These are phyloP conservation scores for Monosporozyma aquatica DNA, from an alignment of 805 yeast species.

Conservation along the genomic window DNA sequence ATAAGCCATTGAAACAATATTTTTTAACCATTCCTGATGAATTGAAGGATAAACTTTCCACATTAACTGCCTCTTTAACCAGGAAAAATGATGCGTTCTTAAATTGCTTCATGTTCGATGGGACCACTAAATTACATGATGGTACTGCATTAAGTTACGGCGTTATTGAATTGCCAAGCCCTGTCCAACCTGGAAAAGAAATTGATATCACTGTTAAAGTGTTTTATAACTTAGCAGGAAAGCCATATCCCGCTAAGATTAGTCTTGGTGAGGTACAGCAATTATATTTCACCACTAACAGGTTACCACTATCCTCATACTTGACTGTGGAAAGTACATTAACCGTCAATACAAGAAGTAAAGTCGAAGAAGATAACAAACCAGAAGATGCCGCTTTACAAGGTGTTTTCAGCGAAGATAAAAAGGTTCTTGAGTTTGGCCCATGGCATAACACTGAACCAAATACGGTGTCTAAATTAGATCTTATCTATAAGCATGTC, in stretches of 20 bases:
- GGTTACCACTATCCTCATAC: conserved; percentile 56
- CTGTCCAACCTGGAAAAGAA: conserved; percentile 55
- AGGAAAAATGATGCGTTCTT: conserved; percentile 18
- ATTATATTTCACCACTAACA: conserved; percentile 44
- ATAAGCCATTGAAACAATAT: conserved; percentile 47
- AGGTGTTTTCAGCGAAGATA: conserved; percentile 19
- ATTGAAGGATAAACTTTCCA: conserved; percentile 34
- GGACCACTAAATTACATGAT: conserved; percentile 17
- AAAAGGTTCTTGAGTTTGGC: conserved; percentile 34
- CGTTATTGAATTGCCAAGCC: conserved; percentile 46
- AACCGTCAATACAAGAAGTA: conserved; percentile 36
- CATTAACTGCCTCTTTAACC: conserved; percentile 35
- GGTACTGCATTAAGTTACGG: conserved; percentile 34
- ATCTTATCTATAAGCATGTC: conserved; percentile 54
- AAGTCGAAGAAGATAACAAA: conserved; percentile 8
- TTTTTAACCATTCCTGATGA: conserved; percentile 48
- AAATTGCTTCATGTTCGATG: conserved; percentile 24
- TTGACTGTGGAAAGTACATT: conserved; percentile 32
- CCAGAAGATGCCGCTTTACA: conserved; percentile 25
- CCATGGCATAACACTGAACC: conserved; percentile 43
- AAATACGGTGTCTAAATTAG: conserved; percentile 35
- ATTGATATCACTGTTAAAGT: conserved; percentile 41
- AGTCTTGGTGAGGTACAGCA: conserved; percentile 53
- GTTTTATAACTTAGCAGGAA: conserved; percentile 39
- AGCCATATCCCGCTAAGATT: conserved; percentile 58